Evolutionary conservation across 805 yeast genomes (phyloP), one percentile per base, ranked within the genome.

Genomic region (Kurtzmaniella cleridarum): DNA sequence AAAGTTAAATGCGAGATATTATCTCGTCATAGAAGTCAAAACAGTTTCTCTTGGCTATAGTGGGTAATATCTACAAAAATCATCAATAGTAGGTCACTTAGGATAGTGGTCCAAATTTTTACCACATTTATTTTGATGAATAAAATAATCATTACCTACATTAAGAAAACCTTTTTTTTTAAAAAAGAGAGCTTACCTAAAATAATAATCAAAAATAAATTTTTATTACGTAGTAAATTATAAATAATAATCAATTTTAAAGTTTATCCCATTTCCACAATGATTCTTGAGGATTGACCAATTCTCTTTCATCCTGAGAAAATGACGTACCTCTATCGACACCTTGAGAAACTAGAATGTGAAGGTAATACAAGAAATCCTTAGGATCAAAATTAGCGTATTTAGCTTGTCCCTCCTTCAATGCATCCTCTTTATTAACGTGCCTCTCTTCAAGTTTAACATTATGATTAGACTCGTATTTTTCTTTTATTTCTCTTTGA

Each of bases 321-420:
- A 55, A 60, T 29, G 34, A 26, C 13, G 54, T 40, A 41, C 78
- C 78, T 29, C 60, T 49, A 30, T 64, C 76, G 12, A 45, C 54
- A 36, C 76, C 78, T 41, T 55, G 62, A 13, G 71, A 58, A 35
- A 50, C 32, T n/a, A 61, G 34, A 9, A 53, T 51, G 38, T 57
- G 51, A 43, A 75, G 55, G 49, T 69, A 71, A 46, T 46, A 57
- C 9, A 61, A 32, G 54, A 75, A 67, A 39, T 64, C 66, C 27
- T 38, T 34, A 14, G 41, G 44, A 2, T 58, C 39, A 45, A 63
- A 67, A 3, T 69, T 65, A 12, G 42, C 39, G 41, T 58, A 54
- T 30, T 47, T 51, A 7, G 41, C 58, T 32, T 57, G 42, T 7
- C 64, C 69, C 29, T 58, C 59, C 12, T 52, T 48, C 36, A 60